Percentiles rank a stretch among this genome's conserved stretches.
Evolutionary conservation across 2,329 filamentous ascomycete genomes (phyloP).

Genomic region (Penicillium psychrosexuale): DNA sequence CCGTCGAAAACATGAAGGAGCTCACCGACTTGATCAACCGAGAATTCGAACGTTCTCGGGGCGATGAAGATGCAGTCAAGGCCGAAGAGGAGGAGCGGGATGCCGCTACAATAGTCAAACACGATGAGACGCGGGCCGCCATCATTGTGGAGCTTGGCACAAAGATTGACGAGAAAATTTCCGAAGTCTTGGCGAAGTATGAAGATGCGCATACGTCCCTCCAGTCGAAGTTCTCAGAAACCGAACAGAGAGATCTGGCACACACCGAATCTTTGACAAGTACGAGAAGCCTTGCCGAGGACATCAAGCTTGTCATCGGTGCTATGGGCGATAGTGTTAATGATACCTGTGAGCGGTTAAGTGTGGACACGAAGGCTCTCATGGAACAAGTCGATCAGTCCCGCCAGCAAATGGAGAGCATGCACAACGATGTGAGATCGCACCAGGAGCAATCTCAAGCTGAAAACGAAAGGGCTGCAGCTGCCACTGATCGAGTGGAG

Average conservation of each 20-base stretch:
- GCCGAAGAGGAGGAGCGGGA: slow-evolving; percentile 68
- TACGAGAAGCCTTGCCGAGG: slow-evolving; percentile 78
- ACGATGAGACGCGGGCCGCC: slow-evolving; percentile 56
- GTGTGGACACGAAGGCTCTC: slow-evolving; percentile 81
- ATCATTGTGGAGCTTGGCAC: slow-evolving; percentile 53
- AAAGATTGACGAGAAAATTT: slow-evolving; percentile 73
- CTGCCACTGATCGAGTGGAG: slow-evolving; percentile 71
- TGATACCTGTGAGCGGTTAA: slow-evolving; percentile 80
- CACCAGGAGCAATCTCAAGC: slow-evolving; percentile 82
- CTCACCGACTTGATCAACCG: slow-evolving; percentile 72
- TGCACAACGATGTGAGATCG: slow-evolving; percentile 66
- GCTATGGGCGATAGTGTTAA: slow-evolving; percentile 77
- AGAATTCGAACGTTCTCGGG: slow-evolving; percentile 84
- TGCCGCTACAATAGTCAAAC: slow-evolving; percentile 55
- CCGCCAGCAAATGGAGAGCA: slow-evolving; percentile 69
- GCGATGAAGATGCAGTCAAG: slow-evolving; percentile 74
- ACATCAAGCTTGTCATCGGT: slow-evolving; percentile 81
- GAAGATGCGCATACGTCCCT: slow-evolving; percentile 75
- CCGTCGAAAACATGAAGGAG: slow-evolving; percentile 63
- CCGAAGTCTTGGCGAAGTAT: slow-evolving; percentile 79
- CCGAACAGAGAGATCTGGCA: slow-evolving; percentile 69
- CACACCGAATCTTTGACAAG: slow-evolving; percentile 70
- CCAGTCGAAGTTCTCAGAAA: slow-evolving; percentile 69
- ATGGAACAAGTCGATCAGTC: slow-evolving; percentile 80
- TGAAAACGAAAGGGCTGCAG: slow-evolving; percentile 71